These are phyloP conservation scores for Oenanthe javanica DNA, from an alignment of 140 eudicot genomes.

Conservation along the genomic window DNA sequence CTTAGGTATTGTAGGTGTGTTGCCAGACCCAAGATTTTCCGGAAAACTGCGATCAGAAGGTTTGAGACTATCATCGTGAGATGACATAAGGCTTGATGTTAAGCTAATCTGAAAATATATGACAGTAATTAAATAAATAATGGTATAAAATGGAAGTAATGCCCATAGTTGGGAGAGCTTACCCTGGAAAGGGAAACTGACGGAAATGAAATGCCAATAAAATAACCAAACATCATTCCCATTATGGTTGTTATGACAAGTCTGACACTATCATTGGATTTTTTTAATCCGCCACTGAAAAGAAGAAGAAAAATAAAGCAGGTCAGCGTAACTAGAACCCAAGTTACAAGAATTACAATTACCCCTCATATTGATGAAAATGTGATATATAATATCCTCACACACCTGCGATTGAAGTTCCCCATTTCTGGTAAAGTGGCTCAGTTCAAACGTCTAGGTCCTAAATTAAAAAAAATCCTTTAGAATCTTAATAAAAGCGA, in stretches of 20 bases:
- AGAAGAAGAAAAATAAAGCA: conserved; percentile 3
- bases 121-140: conserved; percentile 12
- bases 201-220: conserved; percentile 90
- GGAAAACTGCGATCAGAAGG: conserved; percentile 58
- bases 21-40: conserved; percentile 83
- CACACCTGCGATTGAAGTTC: conserved; percentile 44
- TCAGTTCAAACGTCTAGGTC: conserved; percentile 14
- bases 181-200: conserved; percentile 82
- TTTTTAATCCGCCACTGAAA: conserved; percentile 70
- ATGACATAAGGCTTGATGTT: conserved; percentile 65
- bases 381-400: conserved; percentile 8
- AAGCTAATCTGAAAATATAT: conserved; percentile 48
- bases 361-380: neutral
- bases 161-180: conserved; percentile 14
- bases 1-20: conserved; percentile 81
- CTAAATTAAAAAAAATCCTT: conserved; percentile 13
- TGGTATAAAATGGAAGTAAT: neutral
- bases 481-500: conserved; percentile 16
- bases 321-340: conserved; percentile 6
- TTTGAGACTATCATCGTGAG: conserved; percentile 35
- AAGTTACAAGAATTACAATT: conserved; percentile 4
- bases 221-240: conserved; percentile 93
- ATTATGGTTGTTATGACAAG: conserved; percentile 63
- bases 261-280: conserved; percentile 81
- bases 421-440: conserved; percentile 25